Evolutionary conservation across 2,329 filamentous ascomycete genomes (phyloP), one percentile per base, ranked within the genome.

Genomic region (Clonostachys sp.): DNA sequence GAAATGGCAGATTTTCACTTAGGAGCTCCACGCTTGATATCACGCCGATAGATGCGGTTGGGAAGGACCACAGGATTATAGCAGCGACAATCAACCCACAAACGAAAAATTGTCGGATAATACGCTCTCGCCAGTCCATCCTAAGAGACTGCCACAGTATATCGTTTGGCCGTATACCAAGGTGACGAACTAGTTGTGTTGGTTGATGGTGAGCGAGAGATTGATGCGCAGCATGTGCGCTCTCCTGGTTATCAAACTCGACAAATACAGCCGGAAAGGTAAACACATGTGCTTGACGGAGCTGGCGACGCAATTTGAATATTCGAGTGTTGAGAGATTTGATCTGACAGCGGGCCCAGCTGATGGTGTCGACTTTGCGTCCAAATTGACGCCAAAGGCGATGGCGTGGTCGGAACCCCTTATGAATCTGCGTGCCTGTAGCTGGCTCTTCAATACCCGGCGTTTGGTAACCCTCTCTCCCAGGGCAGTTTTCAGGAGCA

Each of bases 361-460:
- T 83, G 64, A 99, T 96, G 0, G 91, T 94, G 67, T 99, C 92
- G 14, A 96, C 91, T 65, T 95, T 94, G 61, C 90, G 84, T 55
- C 91, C 89, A 54, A 91, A 78, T 41, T 88, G 73, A 12, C 79
- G 79, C 18, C 92, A 65, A 6, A 77, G 70, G 1, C 74, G 62
- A 61, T 95, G 91, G 2, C 86, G 84, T 3, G 91, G 91, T 41
- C 91, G 80, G 57, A 90, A 78, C 64, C 88, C 86, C 9, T 74
- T 70, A n/a, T 83, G 76, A 38, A 95, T 72, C 84, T 87, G 95
- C 53, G 84, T 84, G 12, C 83, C 81, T 12, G 89, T 87, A 36
- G 89, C 71, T 48, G 70, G 72, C 30, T 70, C 70, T 42, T 68
- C 62, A 5, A 72, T 62, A 30, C 72, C 68, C 24, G 24, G 8